Conservation (phyloP, 2,329 filamentous ascomycete genomes). For the Hirsutella minnesotensis region DNA sequence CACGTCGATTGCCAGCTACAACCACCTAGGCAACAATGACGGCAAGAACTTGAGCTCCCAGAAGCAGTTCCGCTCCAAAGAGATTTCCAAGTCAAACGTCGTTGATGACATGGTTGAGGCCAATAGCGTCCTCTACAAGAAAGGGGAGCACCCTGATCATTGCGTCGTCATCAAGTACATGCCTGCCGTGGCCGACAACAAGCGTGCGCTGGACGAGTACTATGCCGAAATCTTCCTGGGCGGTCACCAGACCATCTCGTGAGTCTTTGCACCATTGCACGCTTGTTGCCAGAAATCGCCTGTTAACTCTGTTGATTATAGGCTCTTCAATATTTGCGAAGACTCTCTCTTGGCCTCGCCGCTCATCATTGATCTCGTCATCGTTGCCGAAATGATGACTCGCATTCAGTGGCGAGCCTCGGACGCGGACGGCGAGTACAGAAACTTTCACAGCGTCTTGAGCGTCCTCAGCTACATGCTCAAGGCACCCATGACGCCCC, state of each 20-base stretch:
- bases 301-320: too few species aligned
- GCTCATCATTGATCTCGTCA: constrained; percentile 89
- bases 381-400: constrained; percentile 96
- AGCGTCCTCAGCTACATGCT: constrained; percentile 99
- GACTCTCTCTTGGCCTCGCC: constrained; percentile 93
- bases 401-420: constrained; percentile 81
- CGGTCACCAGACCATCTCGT: constrained; percentile 92
- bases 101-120: constrained; percentile 99
- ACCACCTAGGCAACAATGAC: constrained; percentile 98
- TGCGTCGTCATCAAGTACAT: constrained; percentile 99
- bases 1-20: constrained; percentile 97
- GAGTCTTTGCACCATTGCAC: constrained; percentile 21
- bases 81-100: constrained; percentile 98
- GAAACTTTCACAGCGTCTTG: constrained; percentile 92
- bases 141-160: constrained; percentile 93
- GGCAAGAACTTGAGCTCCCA: constrained; percentile 97
- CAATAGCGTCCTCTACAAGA: constrained; percentile 80
- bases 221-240: constrained; percentile 99
- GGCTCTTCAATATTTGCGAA: constrained; percentile 97
- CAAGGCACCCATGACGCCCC: constrained; percentile 85
- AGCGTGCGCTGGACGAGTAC: constrained; percentile 97
- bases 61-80: constrained; percentile 98
- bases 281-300: too few species aligned
- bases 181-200: constrained; percentile 97
- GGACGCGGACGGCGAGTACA: constrained; percentile 52